A percentile compares a stretch with the other conserved stretches of the same genome.
Evolutionary conservation across 163 green algal species (phyloP).

Genomic region (Chlorella variabilis): DNA sequence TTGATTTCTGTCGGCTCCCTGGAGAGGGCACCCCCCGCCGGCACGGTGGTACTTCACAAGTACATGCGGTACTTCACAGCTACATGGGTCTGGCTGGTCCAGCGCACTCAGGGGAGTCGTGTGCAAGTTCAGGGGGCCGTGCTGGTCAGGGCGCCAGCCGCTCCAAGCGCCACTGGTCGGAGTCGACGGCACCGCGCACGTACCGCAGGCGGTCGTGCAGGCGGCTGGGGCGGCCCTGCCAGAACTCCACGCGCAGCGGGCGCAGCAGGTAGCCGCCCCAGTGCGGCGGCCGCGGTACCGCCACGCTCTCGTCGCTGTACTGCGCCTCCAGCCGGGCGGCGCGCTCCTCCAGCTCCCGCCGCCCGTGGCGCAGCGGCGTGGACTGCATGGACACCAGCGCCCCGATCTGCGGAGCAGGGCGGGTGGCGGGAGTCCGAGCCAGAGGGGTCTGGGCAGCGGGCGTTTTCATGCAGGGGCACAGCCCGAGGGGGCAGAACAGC

Average conservation of each 20-base stretch:
- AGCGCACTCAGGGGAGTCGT: too few relatives aligned
- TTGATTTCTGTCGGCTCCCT: too few relatives aligned
- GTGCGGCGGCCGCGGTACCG: conserved; percentile 70
- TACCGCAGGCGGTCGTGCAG: conserved; percentile 89
- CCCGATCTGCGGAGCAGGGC: conserved; percentile 39
- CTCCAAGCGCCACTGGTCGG: conserved; percentile 20
- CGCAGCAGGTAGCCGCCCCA: conserved; percentile 90
- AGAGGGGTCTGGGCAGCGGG: too few relatives aligned
- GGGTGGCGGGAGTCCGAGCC: too few relatives aligned
- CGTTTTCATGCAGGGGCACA: too few relatives aligned
- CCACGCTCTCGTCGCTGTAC: conserved; percentile 32
- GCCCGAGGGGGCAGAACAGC: too few relatives aligned
- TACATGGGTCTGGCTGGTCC: too few relatives aligned
- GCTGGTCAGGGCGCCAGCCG: conserved; percentile 30
- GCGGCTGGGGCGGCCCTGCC: conserved; percentile 83
- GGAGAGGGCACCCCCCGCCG: too few relatives aligned
- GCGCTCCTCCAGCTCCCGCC: conserved; percentile 66
- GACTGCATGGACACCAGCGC: conserved; percentile 75
- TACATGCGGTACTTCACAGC: too few relatives aligned
- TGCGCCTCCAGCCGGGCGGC: conserved; percentile 31
- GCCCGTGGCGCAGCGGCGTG: conserved; percentile 51
- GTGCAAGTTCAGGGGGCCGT: too few relatives aligned
- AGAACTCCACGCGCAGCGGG: conserved; percentile 87
- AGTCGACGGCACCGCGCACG: neutral
- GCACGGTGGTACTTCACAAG: too few relatives aligned